These are phyloP conservation scores for Zasmidium angulare DNA, from an alignment of 2,329 filamentous ascomycete genomes.

Conservation along the genomic window DNA sequence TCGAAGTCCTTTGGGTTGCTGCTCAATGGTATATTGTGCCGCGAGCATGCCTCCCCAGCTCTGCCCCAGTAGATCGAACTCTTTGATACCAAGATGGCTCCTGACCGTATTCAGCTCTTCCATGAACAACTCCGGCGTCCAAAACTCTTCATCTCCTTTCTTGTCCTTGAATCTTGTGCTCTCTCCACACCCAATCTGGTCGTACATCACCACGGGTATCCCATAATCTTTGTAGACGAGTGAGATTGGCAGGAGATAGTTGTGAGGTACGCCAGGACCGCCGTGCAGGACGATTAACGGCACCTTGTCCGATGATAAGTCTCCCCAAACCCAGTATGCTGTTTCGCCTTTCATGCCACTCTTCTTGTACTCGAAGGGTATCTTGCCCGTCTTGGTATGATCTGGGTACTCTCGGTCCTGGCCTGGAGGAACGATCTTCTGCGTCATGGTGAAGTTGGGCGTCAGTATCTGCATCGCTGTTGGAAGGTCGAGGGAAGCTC, in stretches of 20 bases:
- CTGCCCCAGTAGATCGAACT: constrained; percentile 50
- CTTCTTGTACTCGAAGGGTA: constrained; percentile 34
- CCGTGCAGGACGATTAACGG: constrained; percentile 46
- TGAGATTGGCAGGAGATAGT: constrained; percentile 39
- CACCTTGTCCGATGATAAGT: constrained; percentile 28
- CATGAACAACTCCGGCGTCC: constrained; percentile 50
- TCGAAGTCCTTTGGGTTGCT: constrained; percentile 37
- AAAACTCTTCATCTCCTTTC: constrained; percentile 48
- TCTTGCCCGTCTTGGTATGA: constrained; percentile 28
- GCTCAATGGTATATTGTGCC: constrained; percentile 41
- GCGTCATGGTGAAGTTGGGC: constrained; percentile 5
- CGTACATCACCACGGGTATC: constrained; percentile 54
- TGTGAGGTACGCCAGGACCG: constrained; percentile 46
- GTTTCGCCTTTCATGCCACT: constrained; percentile 40
- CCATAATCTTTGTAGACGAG: constrained; percentile 37
- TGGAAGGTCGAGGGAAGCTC: not conserved
- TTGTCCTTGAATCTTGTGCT: constrained; percentile 52
- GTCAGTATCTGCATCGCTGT: too few relatives aligned
- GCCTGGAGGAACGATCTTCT: constrained; percentile 22
- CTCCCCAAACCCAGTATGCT: constrained; percentile 42
- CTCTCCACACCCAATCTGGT: constrained; percentile 53
- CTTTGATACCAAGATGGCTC: constrained; percentile 40
- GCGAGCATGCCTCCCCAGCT: constrained; percentile 57
- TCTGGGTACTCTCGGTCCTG: constrained; percentile 26
- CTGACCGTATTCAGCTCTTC: constrained; percentile 53